These are phyloP conservation scores for Penicillium sp. DNA, from an alignment of 2,329 filamentous ascomycete species.

Conservation along the genomic window DNA sequence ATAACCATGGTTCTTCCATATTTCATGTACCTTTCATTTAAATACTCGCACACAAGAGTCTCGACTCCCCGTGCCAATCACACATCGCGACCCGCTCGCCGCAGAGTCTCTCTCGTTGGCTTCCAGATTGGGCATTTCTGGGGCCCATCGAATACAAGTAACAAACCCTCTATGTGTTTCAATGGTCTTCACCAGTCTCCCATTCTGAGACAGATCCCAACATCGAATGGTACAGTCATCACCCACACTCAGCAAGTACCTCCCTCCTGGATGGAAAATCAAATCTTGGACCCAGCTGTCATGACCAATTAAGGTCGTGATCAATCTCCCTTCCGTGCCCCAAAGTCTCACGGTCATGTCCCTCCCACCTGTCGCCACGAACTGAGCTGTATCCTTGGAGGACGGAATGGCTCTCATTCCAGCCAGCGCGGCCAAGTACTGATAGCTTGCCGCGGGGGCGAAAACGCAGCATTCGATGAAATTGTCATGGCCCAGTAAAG, in stretches of 20 bases:
- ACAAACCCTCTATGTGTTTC: slow-evolving; percentile 76
- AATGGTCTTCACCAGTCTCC: slow-evolving; percentile 78
- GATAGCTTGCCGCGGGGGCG: slow-evolving; percentile 75
- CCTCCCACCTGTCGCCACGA: slow-evolving; percentile 80
- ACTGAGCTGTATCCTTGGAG: slow-evolving; percentile 54
- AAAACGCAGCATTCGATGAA: slow-evolving; percentile 81
- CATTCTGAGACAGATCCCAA: slow-evolving; percentile 88
- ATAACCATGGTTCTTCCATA: too few species aligned
- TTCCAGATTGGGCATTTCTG: not conserved
- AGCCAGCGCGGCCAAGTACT: slow-evolving; percentile 66
- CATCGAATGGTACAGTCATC: slow-evolving; percentile 91
- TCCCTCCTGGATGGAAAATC: slow-evolving; percentile 86
- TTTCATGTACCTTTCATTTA: not conserved
- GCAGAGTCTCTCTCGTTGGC: too few species aligned
- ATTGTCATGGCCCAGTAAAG: slow-evolving; percentile 82
- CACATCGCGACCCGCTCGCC: not conserved
- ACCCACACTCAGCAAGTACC: slow-evolving; percentile 78
- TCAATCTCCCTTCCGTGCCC: slow-evolving; percentile 78
- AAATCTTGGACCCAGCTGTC: slow-evolving; percentile 90
- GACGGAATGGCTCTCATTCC: slow-evolving; percentile 41
- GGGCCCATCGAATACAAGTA: slow-evolving; percentile 83
- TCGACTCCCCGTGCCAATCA: not conserved
- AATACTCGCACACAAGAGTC: not conserved
- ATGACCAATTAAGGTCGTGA: slow-evolving; percentile 81
- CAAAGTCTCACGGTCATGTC: slow-evolving; percentile 89